Conservation (phyloP, 2,329 filamentous ascomycete genomes). For the Stachybotrys chartarum region DNA sequence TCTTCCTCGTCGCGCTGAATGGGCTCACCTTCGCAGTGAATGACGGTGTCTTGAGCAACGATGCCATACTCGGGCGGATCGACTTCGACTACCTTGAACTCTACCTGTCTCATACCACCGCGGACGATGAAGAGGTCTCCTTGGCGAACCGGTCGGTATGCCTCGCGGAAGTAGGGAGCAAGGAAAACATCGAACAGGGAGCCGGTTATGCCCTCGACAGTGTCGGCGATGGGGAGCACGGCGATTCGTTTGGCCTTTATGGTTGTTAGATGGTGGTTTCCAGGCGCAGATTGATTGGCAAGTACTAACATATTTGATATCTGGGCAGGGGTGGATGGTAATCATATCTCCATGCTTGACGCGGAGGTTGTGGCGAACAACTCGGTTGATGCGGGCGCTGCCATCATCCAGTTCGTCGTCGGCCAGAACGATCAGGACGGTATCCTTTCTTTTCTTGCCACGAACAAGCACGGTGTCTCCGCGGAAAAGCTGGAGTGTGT, state of each 20-base stretch:
- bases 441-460: conserved; percentile 99
- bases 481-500: conserved; percentile 94
- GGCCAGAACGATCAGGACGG: conserved; percentile 91
- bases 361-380: conserved; percentile 94
- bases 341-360: conserved; percentile 98
- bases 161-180: conserved; percentile 98
- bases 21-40: conserved; percentile 86
- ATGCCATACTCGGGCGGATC: conserved; percentile 98
- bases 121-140: conserved; percentile 96
- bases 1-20: conserved; percentile 99
- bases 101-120: conserved; percentile 97
- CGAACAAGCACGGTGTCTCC: conserved; percentile 97
- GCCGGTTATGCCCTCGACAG: conserved; percentile 93
- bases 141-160: conserved; percentile 93
- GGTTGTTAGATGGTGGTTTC: conserved; percentile 6
- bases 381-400: conserved; percentile 94
- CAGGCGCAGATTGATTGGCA: background rate
- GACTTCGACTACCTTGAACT: conserved; percentile 99
- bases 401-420: conserved; percentile 98
- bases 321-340: conserved; percentile 93
- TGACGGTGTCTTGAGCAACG: conserved; percentile 96
- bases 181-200: conserved; percentile 99
- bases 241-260: conserved; percentile 93
- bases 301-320: conserved; percentile 97
- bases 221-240: conserved; percentile 95